Conservation (phyloP, 306 rosid species). For the Acacia crassicarpa region DNA sequence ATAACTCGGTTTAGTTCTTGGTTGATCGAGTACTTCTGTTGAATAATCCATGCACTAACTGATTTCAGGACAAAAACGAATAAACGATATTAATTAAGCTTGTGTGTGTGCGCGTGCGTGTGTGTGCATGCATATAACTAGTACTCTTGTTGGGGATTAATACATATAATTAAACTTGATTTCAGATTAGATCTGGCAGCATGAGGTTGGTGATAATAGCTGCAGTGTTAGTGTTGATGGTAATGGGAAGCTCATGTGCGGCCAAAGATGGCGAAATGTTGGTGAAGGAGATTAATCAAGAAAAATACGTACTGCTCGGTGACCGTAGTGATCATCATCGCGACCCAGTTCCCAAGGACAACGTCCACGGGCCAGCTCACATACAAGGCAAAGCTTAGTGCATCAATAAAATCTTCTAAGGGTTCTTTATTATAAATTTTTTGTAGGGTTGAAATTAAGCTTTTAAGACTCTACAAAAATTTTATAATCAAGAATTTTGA, state of each 20-base stretch:
- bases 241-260: slow-evolving; percentile 19
- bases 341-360: slow-evolving; percentile 7
- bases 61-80: neutral
- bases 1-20: neutral
- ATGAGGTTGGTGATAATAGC: slow-evolving; percentile 30
- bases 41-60: neutral
- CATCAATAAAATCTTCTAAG: neutral
- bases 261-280: neutral
- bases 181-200: neutral
- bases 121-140: neutral
- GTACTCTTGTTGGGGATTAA: neutral
- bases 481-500: neutral
- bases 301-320: neutral
- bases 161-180: neutral
- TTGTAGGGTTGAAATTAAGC: neutral
- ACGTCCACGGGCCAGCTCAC: neutral
- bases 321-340: neutral
- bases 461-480: neutral
- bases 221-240: slow-evolving; percentile 6
- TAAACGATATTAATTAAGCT: neutral
- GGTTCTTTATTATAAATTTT: neutral
- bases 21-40: neutral
- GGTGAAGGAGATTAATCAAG: neutral
- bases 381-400: neutral
- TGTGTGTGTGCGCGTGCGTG: too few species aligned